phyloP scores from a whole-genome alignment of 2,329 filamentous ascomycete genomes.

The Fusarium equiseti region DNA sequence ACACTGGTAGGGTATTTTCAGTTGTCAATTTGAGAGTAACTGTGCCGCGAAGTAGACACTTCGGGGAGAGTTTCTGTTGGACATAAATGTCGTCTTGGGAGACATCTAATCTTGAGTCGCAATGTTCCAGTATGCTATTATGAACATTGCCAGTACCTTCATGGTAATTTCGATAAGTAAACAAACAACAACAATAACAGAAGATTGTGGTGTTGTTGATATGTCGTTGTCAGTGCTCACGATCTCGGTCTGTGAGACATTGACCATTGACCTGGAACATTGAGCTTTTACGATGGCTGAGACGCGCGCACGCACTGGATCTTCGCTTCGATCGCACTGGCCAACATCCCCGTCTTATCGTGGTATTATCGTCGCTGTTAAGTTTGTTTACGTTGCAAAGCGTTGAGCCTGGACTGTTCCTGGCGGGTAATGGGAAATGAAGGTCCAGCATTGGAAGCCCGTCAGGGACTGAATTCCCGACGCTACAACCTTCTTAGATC shows the following conservation, averaged over 20 bases:
- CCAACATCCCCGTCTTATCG: conserved; percentile 22
- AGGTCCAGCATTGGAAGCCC: conserved; percentile 36
- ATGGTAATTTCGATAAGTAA: conserved; percentile 36
- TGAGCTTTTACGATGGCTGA: conserved; percentile 39
- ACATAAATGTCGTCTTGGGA: background rate
- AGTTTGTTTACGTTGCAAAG: conserved; percentile 25
- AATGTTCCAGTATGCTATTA: background rate
- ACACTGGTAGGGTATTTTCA: conserved; percentile 13
- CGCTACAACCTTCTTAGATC: conserved; percentile 24
- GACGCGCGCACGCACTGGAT: conserved; percentile 32
- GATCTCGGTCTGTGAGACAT: conserved; percentile 41
- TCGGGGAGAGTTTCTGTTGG: background rate
- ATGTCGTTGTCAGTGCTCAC: conserved; percentile 28
- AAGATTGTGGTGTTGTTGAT: conserved; percentile 15
- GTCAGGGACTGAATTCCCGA: conserved; percentile 34
- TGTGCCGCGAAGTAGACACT: conserved; percentile 3
- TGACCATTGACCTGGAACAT: conserved; percentile 28
- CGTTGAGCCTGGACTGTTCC: conserved; percentile 37
- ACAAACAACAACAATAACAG: conserved; percentile 46
- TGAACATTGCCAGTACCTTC: conserved; percentile 21
- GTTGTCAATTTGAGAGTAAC: background rate
- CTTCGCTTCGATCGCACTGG: conserved; percentile 23
- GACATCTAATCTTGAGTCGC: background rate
- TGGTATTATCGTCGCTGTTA: conserved; percentile 17
- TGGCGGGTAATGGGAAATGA: conserved; percentile 40